Evolutionary conservation across 2,329 filamentous ascomycete species (phyloP).

Genomic region (Colletotrichum phormii): DNA sequence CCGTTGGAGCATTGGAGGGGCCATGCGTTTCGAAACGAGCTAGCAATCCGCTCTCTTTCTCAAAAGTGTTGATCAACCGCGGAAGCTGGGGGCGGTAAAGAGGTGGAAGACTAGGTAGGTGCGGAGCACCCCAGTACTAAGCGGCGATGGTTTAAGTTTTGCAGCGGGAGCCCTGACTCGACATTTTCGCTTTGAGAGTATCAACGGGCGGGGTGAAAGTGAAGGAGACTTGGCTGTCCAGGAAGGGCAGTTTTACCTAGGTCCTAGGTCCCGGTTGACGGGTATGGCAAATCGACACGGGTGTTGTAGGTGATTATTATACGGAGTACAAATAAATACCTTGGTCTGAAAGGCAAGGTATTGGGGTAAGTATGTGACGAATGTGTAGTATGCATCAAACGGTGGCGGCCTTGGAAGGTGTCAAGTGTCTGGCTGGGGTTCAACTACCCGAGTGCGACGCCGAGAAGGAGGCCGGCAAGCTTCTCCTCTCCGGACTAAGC

Average conservation of each 20-base stretch:
- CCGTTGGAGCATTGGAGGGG: neutral
- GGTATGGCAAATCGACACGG: neutral
- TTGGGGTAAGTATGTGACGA: neutral
- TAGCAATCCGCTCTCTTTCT: neutral
- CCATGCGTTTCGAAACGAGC: constrained; percentile 28
- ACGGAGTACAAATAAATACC: neutral
- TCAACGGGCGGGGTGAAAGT: constrained; percentile 16
- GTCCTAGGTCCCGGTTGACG: neutral
- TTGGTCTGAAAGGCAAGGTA: too few species aligned
- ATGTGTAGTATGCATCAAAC: neutral
- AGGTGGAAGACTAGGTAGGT: neutral
- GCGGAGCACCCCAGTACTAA: neutral
- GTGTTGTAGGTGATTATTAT: neutral
- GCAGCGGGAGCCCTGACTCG: constrained; percentile 23
- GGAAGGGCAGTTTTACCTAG: neutral
- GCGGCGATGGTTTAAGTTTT: neutral
- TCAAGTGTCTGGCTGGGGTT: neutral
- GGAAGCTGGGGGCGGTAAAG: constrained; percentile 14
- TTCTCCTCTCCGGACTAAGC: constrained; percentile 1
- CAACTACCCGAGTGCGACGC: constrained; percentile 24
- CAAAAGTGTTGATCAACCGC: neutral
- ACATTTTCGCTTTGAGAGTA: neutral
- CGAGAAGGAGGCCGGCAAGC: constrained; percentile 15
- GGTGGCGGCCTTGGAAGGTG: constrained; percentile 2
- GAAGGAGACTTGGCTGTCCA: constrained; percentile 8